A percentile compares a stretch with the other conserved stretches of the same genome.
Conservation (phyloP, 2,329 filamentous ascomycete species). For the Ilyonectria robusta region DNA sequence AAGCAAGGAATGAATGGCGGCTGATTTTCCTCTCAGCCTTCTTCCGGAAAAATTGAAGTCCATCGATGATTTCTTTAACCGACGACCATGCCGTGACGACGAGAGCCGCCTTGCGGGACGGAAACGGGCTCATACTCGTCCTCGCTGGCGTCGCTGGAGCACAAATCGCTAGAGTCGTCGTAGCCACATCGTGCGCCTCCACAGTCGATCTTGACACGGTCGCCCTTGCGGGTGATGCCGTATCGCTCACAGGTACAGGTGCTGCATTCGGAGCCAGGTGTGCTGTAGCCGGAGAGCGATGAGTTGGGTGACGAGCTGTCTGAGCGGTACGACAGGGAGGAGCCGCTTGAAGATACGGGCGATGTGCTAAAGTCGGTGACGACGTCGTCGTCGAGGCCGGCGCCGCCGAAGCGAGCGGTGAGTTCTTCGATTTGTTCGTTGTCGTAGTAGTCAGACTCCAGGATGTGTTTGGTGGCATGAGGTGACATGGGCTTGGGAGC, state of each 20-base stretch:
- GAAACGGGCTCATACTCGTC: conserved; percentile 64
- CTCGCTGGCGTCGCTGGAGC: conserved; percentile 76
- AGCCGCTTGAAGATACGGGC: conserved; percentile 77
- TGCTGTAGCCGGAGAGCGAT: conserved; percentile 83
- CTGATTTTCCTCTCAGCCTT: conserved; percentile 49
- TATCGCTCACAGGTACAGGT: conserved; percentile 96
- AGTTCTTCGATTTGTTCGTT: conserved; percentile 84
- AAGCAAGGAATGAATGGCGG: conserved; percentile 55
- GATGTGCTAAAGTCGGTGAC: conserved; percentile 69
- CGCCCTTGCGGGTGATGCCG: conserved; percentile 93
- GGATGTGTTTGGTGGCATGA: conserved; percentile 88
- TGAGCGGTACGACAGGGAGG: conserved; percentile 79
- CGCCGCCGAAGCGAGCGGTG: conserved; percentile 78
- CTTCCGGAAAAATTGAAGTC: conserved; percentile 43
- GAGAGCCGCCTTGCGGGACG: conserved; percentile 60
- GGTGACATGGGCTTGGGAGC: conserved; percentile 92
- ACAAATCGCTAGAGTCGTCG: conserved; percentile 77
- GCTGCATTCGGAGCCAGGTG: conserved; percentile 80
- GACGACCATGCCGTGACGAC: conserved; percentile 76
- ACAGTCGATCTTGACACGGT: conserved; percentile 96
- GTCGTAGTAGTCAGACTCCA: conserved; percentile 83
- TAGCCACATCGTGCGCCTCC: conserved; percentile 90
- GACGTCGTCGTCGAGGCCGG: conserved; percentile 71
- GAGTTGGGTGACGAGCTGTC: conserved; percentile 82
- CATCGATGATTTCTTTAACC: conserved; percentile 49